Evolutionary conservation across 1,139 yeast genomes (phyloP), one percentile per base, ranked within the genome.

Genomic region (Protomyces gravidus): DNA sequence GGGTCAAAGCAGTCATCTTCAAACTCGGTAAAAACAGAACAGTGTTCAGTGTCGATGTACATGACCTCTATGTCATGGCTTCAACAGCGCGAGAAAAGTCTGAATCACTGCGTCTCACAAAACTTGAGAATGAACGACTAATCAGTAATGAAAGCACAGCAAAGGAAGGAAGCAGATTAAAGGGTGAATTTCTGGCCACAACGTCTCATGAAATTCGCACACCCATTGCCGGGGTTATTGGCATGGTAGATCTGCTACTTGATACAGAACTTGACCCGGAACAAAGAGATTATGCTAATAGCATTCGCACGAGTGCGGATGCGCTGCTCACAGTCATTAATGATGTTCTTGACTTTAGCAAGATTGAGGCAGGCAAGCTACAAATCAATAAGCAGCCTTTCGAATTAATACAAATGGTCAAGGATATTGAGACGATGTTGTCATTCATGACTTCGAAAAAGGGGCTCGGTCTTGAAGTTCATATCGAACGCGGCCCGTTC

Each of bases 171-270:
- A 48, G 33, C 32, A 45, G 59, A n/a, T 42, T 55, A n/a, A 55
- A 55, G 33, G 53, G 53, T 15, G 59, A 55, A 23, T 55, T 55
- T 19, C 17, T 55, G 49, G 59, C 59, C 21, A 55, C 48, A 33
- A 55, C 53, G 33, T 46, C 52, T 15, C 96, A 89, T 70, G 97
- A 89, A 72, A 79, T 89, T 68, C 79, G 96, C 65, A 89, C 97
- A 0, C 97, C 97, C 2, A 75, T 89, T 65, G 89, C 89, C 71
- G 96, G 97, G 70, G 89, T 89, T 28, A 75, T 89, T 53, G 97
- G 97, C 63, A 88, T 89, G 96, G 86, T 95, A 0, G 85, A 94
- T 13, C 86, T 89, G 65, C 88, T 96, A 5, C 76, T 86, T 61
- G 92, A 85, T 65, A 86, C 94, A 6, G 88, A 84, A 63, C 74